Percentiles rank a stretch among this genome's conserved stretches.
These are phyloP conservation scores for Clavulina sp. DNA, from an alignment of 768 basidiomycete species.

Conservation along the genomic window DNA sequence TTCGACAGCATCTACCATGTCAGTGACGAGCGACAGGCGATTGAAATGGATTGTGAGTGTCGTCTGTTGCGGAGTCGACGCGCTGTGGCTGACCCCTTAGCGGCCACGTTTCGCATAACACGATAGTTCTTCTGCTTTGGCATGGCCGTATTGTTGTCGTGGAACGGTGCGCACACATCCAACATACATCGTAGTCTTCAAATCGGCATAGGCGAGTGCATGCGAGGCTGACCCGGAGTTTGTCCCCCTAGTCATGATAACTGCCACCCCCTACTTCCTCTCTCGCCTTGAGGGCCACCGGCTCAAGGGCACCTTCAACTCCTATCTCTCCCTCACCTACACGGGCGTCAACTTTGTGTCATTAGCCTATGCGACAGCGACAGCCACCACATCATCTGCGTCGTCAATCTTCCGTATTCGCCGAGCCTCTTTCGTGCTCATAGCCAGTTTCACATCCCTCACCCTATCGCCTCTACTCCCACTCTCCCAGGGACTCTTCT, in stretches of 20 bases:
- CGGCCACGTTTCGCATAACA: slow-evolving; percentile 14
- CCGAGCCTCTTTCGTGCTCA: slow-evolving; percentile 35
- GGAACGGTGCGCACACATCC: slow-evolving; percentile 52
- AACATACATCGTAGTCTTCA: background rate
- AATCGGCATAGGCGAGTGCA: too few species aligned
- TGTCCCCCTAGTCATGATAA: slow-evolving; percentile 55
- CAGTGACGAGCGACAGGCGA: background rate
- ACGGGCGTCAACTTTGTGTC: slow-evolving; percentile 50
- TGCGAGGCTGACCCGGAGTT: slow-evolving; percentile 1
- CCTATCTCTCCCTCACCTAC: slow-evolving; percentile 42
- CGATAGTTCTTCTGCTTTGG: slow-evolving; percentile 62
- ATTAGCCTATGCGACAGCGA: slow-evolving; percentile 56
- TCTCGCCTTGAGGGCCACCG: slow-evolving; percentile 47
- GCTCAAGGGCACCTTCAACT: slow-evolving; percentile 39
- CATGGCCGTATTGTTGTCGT: slow-evolving; percentile 63
- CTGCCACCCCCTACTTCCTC: slow-evolving; percentile 66
- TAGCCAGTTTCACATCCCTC: slow-evolving; percentile 39
- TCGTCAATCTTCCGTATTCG: slow-evolving; percentile 18
- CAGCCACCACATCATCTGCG: slow-evolving; percentile 12
- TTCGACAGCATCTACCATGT: too few species aligned
- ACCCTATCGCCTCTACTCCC: slow-evolving; percentile 48
- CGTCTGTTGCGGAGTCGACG: background rate
- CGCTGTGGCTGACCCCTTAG: background rate
- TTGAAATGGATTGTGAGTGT: background rate
- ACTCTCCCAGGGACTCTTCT: slow-evolving; percentile 37